Evolutionary conservation across 1,284 basidiomycete genomes (phyloP), one percentile per base, ranked within the genome.

Genomic region (Cutaneotrichosporon mucoides): DNA sequence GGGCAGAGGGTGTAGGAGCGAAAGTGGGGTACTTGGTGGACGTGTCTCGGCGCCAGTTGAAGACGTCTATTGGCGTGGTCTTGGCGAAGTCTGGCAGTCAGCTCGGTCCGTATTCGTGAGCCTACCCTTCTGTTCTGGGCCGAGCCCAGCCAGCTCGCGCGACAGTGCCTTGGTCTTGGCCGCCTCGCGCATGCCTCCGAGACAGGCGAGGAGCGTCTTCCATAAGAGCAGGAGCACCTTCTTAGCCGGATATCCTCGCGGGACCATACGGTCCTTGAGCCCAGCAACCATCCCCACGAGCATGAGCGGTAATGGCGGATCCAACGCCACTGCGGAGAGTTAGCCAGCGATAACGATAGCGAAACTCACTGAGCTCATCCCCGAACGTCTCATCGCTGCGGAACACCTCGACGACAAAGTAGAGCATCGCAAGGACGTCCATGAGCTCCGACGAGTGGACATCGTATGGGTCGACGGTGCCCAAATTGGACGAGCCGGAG

Each of bases 1-100:
- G 34, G 79, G 77, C 53, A 74, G 78, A 66, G 38, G 82, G 76
- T 37, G 86, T 80, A 13, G 88, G 84, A 4, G 84, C 82, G 75
- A 93, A 97, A 0, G 93, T 95, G 2, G 93, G 94, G 69, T 96
- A 97, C 78, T 97, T 97, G 64, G 92, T 86, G 12, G 88, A 84
- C 11, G 90, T 93, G 75, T 97, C 93, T 70, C 88, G 84, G 34
- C 87, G 86, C 78, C 95, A 97, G 6, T 83, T 81, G 63, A 92
- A 86, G 51, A 96, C 87, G 73, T 96, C 94, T 55, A 92, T 80
- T 2, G 94, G 92, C 0, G 90, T 87, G 3, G 91, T 88, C 76
- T 93, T 93, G 70, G 92, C 84, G 34, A 82, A 82, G 43, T 83
- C 76, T 62, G 77, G 24, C 1, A 9, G 45, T 60, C n/a, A 66